Evolutionary conservation across 805 yeast species (phyloP), one percentile per base, ranked within the genome.

Genomic region (Kazachstania kunashirensis): DNA sequence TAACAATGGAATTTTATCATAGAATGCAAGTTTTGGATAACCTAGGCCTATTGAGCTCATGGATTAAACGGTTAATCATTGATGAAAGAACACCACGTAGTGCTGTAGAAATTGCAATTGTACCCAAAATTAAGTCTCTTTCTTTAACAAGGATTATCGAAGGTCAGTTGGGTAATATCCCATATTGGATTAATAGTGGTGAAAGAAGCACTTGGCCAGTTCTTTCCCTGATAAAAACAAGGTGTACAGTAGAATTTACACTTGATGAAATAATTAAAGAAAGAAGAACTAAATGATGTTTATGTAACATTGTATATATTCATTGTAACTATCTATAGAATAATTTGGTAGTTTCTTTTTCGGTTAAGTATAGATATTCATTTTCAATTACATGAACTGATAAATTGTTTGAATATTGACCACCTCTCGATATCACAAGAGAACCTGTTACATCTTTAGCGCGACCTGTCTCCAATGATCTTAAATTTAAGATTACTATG

Each of bases 161-260:
- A 52, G 79, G 83, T 3, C 79, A 79, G 48, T 70, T 79, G 52
- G 80, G 75, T 40, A 86, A 84, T 55, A 79, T 86, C 16, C 81
- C 85, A 5, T 84, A 85, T 53, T 89, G 96, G 94, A 76, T 86
- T 11, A 64, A 72, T 36, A 84, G 88, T 23, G 98, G 98, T 5
- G 96, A 89, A 57, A 67, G 81, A 44, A 81, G 95, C 30, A 85
- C 86, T 2, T 92, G 97, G 97, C 94, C 95, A 1, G 72, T 84
- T 35, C 67, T 84, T 42, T 84, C 95, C 0, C 64, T 86, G 25
- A 66, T 92, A 21, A 79, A 86, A 76, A 81, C 95, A 1, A 66
- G 98, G 32, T 84, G 96, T 50, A 77, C 88, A 1, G 81, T 89
- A 37, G 98, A 89, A 64, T 84, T 81, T 60, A 81, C 86, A 18